phyloP scores from a whole-genome alignment of 208 protist genomes.

The Trypanosoma congolense region DNA sequence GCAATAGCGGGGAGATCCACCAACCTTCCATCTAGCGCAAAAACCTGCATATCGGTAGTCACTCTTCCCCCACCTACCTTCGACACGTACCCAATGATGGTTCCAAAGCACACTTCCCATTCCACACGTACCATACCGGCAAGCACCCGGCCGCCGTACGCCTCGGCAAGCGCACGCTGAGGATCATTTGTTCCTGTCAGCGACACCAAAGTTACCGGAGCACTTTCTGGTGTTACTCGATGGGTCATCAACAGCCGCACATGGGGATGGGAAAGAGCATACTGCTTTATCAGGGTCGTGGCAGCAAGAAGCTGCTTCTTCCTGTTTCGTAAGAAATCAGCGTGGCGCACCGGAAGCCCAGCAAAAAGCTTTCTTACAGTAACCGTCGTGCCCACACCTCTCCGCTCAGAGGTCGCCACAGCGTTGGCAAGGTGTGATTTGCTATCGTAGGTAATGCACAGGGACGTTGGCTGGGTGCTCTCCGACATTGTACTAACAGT shows the following conservation, averaged over 20 bases:
- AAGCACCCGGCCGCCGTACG: conserved; percentile 71
- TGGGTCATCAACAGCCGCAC: conserved; percentile 64
- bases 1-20: conserved; percentile 71
- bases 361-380: conserved; percentile 70
- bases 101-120: conserved; percentile 56
- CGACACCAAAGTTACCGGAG: conserved; percentile 57
- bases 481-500: conserved; percentile 61
- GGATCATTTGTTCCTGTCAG: conserved; percentile 62
- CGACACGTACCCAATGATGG: conserved; percentile 61
- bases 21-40: conserved; percentile 71
- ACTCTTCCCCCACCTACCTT: conserved; percentile 49
- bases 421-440: conserved; percentile 16
- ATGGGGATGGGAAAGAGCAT: conserved; percentile 77
- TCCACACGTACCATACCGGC: conserved; percentile 46
- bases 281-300: conserved; percentile 68
- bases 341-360: conserved; percentile 84
- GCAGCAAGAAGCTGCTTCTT: conserved; percentile 57
- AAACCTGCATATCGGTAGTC: conserved; percentile 63
- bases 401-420: conserved; percentile 16
- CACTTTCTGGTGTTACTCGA: conserved; percentile 34
- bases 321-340: conserved; percentile 81
- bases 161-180: conserved; percentile 61
- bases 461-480: conserved; percentile 26
- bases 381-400: conserved; percentile 75
- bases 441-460: conserved; percentile 46